Base-by-base conservation (phyloP, 768 basidiomycete species). In the Imleria badia region DNA sequence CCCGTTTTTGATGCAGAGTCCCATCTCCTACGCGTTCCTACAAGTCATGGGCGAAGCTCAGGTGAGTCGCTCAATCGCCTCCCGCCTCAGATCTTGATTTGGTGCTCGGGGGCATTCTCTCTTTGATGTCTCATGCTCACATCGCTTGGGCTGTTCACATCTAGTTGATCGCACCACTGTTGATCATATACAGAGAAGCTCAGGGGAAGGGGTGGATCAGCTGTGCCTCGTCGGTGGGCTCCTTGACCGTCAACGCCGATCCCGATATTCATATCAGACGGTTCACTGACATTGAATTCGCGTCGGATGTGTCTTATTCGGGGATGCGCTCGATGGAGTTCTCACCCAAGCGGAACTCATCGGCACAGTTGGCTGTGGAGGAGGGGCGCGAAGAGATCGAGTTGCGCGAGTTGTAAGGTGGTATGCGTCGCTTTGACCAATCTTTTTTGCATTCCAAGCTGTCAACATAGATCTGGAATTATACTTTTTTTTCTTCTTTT, bases 341-440 rank as follows among this genome's bases (percentile, higher is more conserved):
- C 8, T 3, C 38, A 0, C 53, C 55, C 2, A 66, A 66, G 29
- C 52, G 12, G 2, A 35, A 40, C 7, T 42, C 64, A 6, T 45
- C 36, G 0, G 51, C 29, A 5, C 52, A 31, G 0, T 11, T 30
- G 15, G 52, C 31, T 1, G 71, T 97, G 89, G 6, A 95, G 73
- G 66, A 89, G 83, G 6, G 85, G 83, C 26, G 89, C 83, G 29
- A 94, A 53, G 54, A 51, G 29, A 59, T 62, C 8, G 60, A 53
- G 43, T 17, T 58, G 55, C 19, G 35, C 45, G 48, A 35, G 44
- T 3, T 40, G 15, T 54, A 22, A 46, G 20, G 10, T 23, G 34
- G 31, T 20, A 12, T 29, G n/a, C 5, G 5, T 35, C 10, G 4
- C 7, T 26, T 15, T 26, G 26, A 26, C 26, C 26, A 6, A 3